These are phyloP conservation scores for Boletus sp. DNA, from an alignment of 768 basidiomycete species.

Conservation along the genomic window DNA sequence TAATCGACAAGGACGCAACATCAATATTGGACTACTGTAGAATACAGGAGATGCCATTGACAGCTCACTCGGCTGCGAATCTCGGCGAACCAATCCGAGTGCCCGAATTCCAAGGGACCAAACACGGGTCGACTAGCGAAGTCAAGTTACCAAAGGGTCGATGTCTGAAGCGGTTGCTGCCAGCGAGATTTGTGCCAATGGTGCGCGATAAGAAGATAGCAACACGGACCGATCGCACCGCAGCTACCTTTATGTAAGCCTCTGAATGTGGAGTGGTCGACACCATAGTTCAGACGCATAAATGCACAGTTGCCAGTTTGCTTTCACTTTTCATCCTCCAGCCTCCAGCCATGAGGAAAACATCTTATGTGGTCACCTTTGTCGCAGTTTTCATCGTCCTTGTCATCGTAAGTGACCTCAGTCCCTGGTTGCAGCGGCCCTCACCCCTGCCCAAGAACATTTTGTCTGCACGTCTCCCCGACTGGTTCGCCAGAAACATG, in stretches of 20 bases:
- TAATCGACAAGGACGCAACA: constrained; percentile 40
- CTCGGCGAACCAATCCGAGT: too few species aligned
- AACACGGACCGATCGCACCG: not conserved
- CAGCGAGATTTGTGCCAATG: constrained; percentile 28
- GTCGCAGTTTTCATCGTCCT: constrained; percentile 51
- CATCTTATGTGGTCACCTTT: constrained; percentile 66
- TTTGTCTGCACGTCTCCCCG: constrained; percentile 52
- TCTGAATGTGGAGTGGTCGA: not conserved
- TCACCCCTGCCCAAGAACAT: constrained; percentile 45
- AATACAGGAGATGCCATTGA: not conserved
- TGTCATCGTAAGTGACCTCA: constrained; percentile 44
- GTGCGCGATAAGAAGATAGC: constrained; percentile 14
- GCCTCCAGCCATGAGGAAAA: constrained; percentile 54
- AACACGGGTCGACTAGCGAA: too few species aligned
- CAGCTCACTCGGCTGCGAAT: not conserved
- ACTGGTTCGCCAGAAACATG: constrained; percentile 52
- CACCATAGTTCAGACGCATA: not conserved
- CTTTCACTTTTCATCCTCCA: not conserved
- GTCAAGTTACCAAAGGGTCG: too few species aligned
- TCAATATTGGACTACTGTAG: fast-evolving
- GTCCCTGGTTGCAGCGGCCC: not conserved
- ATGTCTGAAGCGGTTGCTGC: not conserved
- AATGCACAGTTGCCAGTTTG: not conserved
- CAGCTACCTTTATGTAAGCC: constrained; percentile 5
- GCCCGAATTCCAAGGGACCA: too few species aligned